Conservation (phyloP, 768 basidiomycete species). For the Pleurotus pulmonarius region DNA sequence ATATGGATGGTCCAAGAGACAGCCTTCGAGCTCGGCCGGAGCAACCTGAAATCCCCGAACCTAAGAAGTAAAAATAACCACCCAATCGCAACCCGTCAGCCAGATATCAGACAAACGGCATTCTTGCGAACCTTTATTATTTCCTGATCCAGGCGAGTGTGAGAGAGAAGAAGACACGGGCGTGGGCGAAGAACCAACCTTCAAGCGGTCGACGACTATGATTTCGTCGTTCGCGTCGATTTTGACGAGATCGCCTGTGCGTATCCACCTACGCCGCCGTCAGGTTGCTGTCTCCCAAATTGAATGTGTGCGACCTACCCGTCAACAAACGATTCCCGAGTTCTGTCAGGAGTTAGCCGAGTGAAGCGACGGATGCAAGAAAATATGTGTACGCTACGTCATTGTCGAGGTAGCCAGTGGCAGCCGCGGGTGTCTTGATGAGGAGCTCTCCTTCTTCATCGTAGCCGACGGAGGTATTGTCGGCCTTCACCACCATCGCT, state of each 20-base stretch:
- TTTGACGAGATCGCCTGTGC: conserved; percentile 44
- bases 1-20: conserved; percentile 35
- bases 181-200: conserved; percentile 21
- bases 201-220: conserved; percentile 50
- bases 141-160: conserved; percentile 6
- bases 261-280: conserved; percentile 30
- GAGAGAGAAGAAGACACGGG: too few relatives aligned
- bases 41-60: conserved; percentile 21
- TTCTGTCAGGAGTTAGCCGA: conserved; percentile 31
- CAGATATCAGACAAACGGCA: too few relatives aligned
- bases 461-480: conserved; percentile 51
- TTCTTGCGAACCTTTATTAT: conserved; percentile 14
- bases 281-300: too few relatives aligned
- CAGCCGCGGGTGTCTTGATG: conserved; percentile 49
- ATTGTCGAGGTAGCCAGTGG: conserved; percentile 57
- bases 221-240: conserved; percentile 42
- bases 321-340: conserved; percentile 63
- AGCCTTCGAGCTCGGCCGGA: conserved; percentile 39
- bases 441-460: conserved; percentile 61
- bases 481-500: conserved; percentile 50
- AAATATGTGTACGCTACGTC: conserved; percentile 47
- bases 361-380: too few relatives aligned
- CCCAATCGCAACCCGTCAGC: too few relatives aligned
- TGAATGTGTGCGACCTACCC: conserved; percentile 36
- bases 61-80: too few relatives aligned